Conservation (phyloP, 257 asterid genomes). For the Solanum piurae region DNA sequence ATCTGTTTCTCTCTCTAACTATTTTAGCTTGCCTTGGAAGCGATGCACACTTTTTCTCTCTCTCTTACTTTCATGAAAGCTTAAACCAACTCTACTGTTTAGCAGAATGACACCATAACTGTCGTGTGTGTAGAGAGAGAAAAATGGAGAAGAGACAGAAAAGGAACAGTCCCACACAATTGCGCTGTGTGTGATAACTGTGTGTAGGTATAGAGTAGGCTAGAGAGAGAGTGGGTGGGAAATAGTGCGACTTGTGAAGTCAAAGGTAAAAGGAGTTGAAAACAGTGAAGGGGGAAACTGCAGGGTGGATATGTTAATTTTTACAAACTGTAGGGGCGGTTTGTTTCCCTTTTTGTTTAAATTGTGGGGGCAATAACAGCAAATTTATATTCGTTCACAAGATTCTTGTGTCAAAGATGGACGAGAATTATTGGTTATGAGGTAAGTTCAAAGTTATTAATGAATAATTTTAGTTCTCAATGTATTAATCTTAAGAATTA, state of each 20-base stretch:
- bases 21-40: conserved; percentile 53
- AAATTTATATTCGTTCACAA: neutral
- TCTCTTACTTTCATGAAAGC: neutral
- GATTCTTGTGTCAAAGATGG: neutral
- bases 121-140: neutral
- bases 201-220: neutral
- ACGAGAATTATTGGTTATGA: neutral
- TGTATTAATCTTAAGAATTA: too few species aligned
- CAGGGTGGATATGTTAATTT: neutral
- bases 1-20: conserved; percentile 7
- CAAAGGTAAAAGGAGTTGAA: neutral
- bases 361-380: neutral
- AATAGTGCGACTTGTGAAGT: neutral
- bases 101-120: neutral
- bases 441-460: too few species aligned
- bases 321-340: neutral
- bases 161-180: neutral
- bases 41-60: conserved; percentile 23
- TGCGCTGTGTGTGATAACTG: neutral
- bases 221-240: neutral
- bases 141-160: neutral
- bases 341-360: neutral
- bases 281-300: neutral
- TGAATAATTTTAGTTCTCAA: too few species aligned
- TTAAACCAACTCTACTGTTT: neutral